These are phyloP conservation scores for Cryptococcus sp. DNA, from an alignment of 1,284 basidiomycete species.

Conservation along the genomic window DNA sequence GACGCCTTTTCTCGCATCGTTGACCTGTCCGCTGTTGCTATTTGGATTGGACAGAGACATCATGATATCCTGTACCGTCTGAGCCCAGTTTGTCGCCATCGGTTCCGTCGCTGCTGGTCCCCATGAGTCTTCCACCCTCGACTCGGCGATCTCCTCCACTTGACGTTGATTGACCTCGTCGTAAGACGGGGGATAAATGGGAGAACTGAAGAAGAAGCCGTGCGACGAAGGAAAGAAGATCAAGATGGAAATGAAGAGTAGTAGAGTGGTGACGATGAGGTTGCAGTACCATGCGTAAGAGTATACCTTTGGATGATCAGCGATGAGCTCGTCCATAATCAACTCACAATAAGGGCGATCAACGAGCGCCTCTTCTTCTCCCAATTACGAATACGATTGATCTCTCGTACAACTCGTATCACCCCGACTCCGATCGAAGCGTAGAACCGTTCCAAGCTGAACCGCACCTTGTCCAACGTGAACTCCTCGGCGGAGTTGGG, in stretches of 20 bases:
- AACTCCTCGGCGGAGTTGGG: slow-evolving; percentile 57
- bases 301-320: slow-evolving; percentile 46
- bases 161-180: neutral
- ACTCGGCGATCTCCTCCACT: neutral
- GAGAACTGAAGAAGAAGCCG: slow-evolving; percentile 20
- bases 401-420: slow-evolving; percentile 54
- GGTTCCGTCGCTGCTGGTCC: slow-evolving; percentile 19
- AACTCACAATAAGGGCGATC: slow-evolving; percentile 47
- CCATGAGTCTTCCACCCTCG: neutral
- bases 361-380: slow-evolving; percentile 55
- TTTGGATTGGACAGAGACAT: slow-evolving; percentile 8
- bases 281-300: slow-evolving; percentile 51
- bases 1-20: neutral
- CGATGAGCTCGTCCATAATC: neutral
- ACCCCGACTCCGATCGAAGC: slow-evolving; percentile 55
- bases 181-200: neutral
- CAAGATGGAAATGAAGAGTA: slow-evolving; percentile 25
- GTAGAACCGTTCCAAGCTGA: slow-evolving; percentile 58
- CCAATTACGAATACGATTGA: slow-evolving; percentile 57
- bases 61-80: slow-evolving; percentile 11
- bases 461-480: slow-evolving; percentile 58
- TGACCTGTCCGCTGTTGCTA: neutral
- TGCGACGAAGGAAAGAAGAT: slow-evolving; percentile 28
- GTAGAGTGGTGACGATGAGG: slow-evolving; percentile 30
- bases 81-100: slow-evolving; percentile 19